Evolutionary conservation across 176 grass and related monocot genomes (phyloP).

Genomic region (Canna indica): DNA sequence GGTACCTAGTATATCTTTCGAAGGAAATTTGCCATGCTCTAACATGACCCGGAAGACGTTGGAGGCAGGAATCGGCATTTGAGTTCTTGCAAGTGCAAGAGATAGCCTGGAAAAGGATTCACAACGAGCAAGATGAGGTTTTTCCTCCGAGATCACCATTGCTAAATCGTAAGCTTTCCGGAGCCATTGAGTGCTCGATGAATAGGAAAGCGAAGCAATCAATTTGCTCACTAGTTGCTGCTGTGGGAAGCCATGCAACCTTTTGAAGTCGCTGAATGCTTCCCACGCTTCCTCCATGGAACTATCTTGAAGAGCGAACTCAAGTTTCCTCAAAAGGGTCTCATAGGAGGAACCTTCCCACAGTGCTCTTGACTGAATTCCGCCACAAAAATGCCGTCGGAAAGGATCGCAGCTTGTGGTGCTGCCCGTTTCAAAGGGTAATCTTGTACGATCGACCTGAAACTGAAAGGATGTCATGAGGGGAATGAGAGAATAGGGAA

Average conservation of each 20-base stretch:
- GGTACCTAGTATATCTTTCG: conserved; percentile 52
- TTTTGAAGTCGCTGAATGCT: conserved; percentile 56
- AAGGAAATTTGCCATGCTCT: conserved; percentile 44
- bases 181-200: conserved; percentile 47
- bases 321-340: conserved; percentile 42
- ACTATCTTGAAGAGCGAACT: conserved; percentile 43
- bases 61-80: conserved; percentile 51
- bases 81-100: conserved; percentile 44
- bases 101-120: conserved; percentile 44
- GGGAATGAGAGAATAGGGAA: not conserved
- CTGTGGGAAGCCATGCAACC: conserved; percentile 49
- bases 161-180: conserved; percentile 63
- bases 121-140: conserved; percentile 37
- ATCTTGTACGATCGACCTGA: conserved; percentile 26
- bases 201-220: conserved; percentile 44
- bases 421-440: conserved; percentile 9
- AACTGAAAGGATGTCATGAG: not conserved
- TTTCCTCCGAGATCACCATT: conserved; percentile 33
- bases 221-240: conserved; percentile 37
- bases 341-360: conserved; percentile 53
- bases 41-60: conserved; percentile 46
- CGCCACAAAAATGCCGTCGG: conserved; percentile 22
- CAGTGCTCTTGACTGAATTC: conserved; percentile 15
- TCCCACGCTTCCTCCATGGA: conserved; percentile 48
- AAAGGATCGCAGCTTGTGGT: conserved; percentile 11